Evolutionary conservation across 2,329 filamentous ascomycete genomes (phyloP).

Genomic region (Bipolaris sorokiniana): DNA sequence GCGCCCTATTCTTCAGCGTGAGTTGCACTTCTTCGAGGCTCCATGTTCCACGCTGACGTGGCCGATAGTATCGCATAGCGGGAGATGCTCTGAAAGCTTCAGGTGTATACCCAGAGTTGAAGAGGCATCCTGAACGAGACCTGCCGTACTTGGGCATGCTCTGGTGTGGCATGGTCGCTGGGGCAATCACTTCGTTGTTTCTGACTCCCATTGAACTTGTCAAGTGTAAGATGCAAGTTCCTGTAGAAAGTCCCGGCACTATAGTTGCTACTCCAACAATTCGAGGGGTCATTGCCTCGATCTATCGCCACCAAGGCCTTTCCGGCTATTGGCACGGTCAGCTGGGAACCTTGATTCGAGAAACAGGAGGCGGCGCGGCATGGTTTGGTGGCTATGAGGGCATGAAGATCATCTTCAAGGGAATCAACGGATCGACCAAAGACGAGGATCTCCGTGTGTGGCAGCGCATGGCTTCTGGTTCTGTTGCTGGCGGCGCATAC

Average conservation of each 20-base stretch:
- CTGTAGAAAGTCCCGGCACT: conserved; percentile 50
- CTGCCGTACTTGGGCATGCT: conserved; percentile 78
- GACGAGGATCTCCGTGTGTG: conserved; percentile 72
- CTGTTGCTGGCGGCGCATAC: conserved; percentile 88
- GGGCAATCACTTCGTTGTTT: conserved; percentile 86
- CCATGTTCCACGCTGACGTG: conserved; percentile 25
- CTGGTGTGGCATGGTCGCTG: conserved; percentile 82
- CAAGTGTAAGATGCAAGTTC: conserved; percentile 98
- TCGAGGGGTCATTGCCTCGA: conserved; percentile 73
- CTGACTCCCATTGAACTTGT: conserved; percentile 95
- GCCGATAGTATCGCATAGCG: conserved; percentile 53
- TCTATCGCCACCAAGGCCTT: conserved; percentile 83
- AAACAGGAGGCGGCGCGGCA: conserved; percentile 89
- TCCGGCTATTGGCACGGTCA: conserved; percentile 95
- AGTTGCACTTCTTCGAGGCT: conserved; percentile 19
- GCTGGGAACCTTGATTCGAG: conserved; percentile 87
- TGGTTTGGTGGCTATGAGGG: conserved; percentile 74
- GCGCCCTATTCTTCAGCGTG: conserved; percentile 86
- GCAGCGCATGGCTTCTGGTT: conserved; percentile 87
- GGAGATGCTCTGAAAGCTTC: conserved; percentile 68
- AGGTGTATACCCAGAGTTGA: conserved; percentile 57
- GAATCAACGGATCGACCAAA: conserved; percentile 49
- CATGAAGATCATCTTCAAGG: conserved; percentile 72
- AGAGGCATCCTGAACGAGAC: conserved; percentile 53
- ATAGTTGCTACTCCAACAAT: conserved; percentile 64